phyloP scores from a whole-genome alignment of 1,139 yeast genomes.

The Debaryomycetaceae sp. region DNA sequence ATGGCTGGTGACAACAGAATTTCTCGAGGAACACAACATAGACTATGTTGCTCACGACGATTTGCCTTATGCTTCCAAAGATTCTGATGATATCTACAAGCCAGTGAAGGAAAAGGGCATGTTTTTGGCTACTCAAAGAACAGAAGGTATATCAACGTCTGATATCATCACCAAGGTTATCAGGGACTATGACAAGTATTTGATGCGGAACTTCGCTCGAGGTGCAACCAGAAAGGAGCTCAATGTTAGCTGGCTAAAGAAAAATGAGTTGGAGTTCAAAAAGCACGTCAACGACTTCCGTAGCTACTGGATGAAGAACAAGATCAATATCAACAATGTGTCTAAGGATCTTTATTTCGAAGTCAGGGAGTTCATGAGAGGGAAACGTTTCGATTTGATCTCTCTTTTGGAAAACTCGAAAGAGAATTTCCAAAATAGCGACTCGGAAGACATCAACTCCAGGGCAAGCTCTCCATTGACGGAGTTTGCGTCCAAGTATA shows the following conservation, averaged over 20 bases:
- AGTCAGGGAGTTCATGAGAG: conserved; percentile 67
- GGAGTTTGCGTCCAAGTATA: conserved; percentile 58
- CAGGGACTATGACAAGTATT: conserved; percentile 91
- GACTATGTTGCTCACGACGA: conserved; percentile 99
- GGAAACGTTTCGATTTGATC: conserved; percentile 43
- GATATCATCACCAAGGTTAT: conserved; percentile 94
- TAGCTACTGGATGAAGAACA: conserved; percentile 75
- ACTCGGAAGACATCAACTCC: conserved; percentile 27
- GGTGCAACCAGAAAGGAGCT: conserved; percentile 96
- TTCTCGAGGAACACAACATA: conserved; percentile 71
- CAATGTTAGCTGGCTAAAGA: conserved; percentile 95
- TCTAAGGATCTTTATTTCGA: conserved; percentile 82
- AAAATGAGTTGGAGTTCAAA: conserved; percentile 90
- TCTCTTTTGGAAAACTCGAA: conserved; percentile 24
- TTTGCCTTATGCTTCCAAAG: conserved; percentile 85
- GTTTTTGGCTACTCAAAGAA: conserved; percentile 92
- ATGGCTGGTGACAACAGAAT: conserved; percentile 88
- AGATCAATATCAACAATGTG: conserved; percentile 64
- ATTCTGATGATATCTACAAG: conserved; percentile 84
- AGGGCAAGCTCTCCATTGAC: conserved; percentile 50
- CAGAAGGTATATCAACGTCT: conserved; percentile 93
- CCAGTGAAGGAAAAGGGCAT: conserved; percentile 88
- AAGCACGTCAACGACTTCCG: conserved; percentile 87
- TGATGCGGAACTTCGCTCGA: conserved; percentile 94
- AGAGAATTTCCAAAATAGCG: conserved; percentile 16